Conservation (phyloP, 2,329 filamentous ascomycete genomes). For the Aspergillus phoenicis region DNA sequence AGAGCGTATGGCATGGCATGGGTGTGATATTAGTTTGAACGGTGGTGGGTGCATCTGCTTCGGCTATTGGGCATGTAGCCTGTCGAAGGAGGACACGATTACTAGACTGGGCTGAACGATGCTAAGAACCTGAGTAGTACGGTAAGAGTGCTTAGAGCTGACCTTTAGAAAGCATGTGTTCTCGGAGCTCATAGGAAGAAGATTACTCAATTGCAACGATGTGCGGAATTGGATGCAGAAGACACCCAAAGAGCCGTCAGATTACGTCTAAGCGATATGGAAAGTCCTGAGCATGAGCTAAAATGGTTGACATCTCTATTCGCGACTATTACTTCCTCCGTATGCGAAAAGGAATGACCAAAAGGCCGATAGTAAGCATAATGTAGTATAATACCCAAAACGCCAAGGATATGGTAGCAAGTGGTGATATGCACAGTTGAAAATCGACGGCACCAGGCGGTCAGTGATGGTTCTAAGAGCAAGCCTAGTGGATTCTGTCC, state of each 20-base stretch:
- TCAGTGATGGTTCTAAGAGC: constrained; percentile 12
- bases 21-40: too few species aligned
- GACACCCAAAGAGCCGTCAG: background rate
- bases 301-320: background rate
- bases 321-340: constrained; percentile 13
- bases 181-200: background rate
- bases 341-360: background rate
- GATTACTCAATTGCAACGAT: background rate
- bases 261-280: too few species aligned
- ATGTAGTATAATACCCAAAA: constrained; percentile 22
- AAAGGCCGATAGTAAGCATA: constrained; percentile 6
- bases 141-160: too few species aligned
- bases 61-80: too few species aligned
- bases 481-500: constrained; percentile 55
- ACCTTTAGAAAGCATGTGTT: too few species aligned
- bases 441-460: constrained; percentile 35
- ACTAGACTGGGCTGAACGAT: background rate
- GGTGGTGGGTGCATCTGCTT: too few species aligned
- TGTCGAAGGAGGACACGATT: too few species aligned
- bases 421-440: constrained; percentile 17
- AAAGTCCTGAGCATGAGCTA: background rate
- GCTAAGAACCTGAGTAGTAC: background rate
- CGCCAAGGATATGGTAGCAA: constrained; percentile 25
- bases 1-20: too few species aligned
- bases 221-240: background rate